These are phyloP conservation scores for Nicotiana otophora DNA, from an alignment of 257 asterid species.

Conservation along the genomic window DNA sequence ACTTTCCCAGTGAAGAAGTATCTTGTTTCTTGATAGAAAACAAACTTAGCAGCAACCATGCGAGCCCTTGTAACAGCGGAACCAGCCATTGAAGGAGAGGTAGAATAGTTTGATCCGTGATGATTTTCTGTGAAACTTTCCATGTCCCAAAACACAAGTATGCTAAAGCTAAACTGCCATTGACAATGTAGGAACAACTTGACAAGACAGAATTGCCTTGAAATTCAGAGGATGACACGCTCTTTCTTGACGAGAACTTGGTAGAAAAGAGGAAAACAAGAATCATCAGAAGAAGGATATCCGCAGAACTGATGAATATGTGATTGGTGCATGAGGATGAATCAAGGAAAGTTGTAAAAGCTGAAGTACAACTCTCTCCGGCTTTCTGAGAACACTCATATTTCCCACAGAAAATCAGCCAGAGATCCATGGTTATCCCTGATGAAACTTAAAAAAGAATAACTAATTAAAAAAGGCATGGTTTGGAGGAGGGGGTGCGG, in stretches of 20 bases:
- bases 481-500: not conserved
- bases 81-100: conserved; percentile 20
- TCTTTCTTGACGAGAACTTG: not conserved
- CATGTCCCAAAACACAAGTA: conserved; percentile 14
- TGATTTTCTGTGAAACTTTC: not conserved
- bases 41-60: conserved; percentile 13
- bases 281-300: conserved; percentile 9
- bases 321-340: conserved; percentile 19
- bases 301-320: conserved; percentile 10
- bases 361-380: not conserved
- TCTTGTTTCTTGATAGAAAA: not conserved
- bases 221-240: not conserved
- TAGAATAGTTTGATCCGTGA: not conserved
- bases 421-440: not conserved
- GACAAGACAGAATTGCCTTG: not conserved
- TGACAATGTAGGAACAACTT: conserved; percentile 9
- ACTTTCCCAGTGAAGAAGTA: not conserved
- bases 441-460: not conserved
- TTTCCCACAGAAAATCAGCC: conserved; percentile 18
- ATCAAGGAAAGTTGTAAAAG: not conserved
- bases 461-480: not conserved
- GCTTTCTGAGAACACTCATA: not conserved
- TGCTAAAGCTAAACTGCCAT: conserved; percentile 9
- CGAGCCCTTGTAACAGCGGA: conserved; percentile 17
- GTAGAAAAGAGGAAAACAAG: not conserved